A percentile compares a stretch with the other conserved stretches of the same genome.
These are phyloP conservation scores for Wickerhamomyces sp. DNA, from an alignment of 1,139 yeast genomes.

Conservation along the genomic window DNA sequence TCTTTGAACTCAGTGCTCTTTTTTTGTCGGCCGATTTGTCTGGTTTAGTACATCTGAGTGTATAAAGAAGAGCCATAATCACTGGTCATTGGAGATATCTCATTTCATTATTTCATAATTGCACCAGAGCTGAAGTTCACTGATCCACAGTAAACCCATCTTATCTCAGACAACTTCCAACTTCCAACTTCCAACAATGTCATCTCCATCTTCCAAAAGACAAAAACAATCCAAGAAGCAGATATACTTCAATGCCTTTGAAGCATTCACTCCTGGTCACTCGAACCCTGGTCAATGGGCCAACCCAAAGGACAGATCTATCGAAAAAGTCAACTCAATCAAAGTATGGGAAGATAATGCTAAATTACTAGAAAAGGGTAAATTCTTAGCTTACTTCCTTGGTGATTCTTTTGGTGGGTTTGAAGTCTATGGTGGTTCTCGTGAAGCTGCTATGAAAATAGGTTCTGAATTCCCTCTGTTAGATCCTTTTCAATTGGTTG, in stretches of 20 bases:
- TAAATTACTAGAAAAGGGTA: slow-evolving; percentile 37
- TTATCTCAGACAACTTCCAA: too few species aligned
- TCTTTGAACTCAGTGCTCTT: too few species aligned
- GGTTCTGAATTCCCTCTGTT: slow-evolving; percentile 39
- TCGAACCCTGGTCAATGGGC: slow-evolving; percentile 36
- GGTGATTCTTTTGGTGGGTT: slow-evolving; percentile 43
- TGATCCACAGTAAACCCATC: neutral
- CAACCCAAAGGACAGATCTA: slow-evolving; percentile 36
- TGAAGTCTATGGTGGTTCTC: slow-evolving; percentile 37
- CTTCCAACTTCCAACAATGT: neutral
- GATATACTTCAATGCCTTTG: slow-evolving; percentile 8
- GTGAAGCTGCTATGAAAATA: slow-evolving; percentile 34
- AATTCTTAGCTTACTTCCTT: slow-evolving; percentile 38
- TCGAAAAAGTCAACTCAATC: slow-evolving; percentile 29
- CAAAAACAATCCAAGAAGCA: slow-evolving; percentile 5
- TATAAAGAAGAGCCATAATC: too few species aligned
- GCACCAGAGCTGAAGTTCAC: neutral
- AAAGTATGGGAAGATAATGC: slow-evolving; percentile 41
- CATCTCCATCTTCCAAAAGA: slow-evolving; percentile 1
- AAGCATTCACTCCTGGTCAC: slow-evolving; percentile 10
- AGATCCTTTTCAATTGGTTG: slow-evolving; percentile 36
- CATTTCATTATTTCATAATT: too few species aligned
- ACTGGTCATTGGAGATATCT: too few species aligned
- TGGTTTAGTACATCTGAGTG: too few species aligned
- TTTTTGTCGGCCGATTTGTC: too few species aligned